Evolutionary conservation across 257 asterid genomes (phyloP), one percentile per base, ranked within the genome.

Genomic region (Eucommia ulmoides): DNA sequence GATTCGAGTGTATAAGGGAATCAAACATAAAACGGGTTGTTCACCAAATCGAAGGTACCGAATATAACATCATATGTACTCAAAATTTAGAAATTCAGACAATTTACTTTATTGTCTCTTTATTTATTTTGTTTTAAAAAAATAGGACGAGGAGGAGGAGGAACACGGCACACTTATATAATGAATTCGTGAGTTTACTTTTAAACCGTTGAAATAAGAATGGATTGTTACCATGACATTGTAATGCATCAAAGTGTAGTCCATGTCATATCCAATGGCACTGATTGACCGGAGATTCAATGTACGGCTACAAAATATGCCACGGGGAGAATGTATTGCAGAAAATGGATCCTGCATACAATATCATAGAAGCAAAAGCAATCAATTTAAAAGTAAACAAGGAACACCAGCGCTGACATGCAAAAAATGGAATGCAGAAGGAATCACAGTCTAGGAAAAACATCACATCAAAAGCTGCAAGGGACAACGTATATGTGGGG

Each of bases 181-280:
- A n/a, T n/a, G n/a, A n/a, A n/a, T n/a, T n/a, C n/a, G n/a, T n/a
- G n/a, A n/a, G n/a, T n/a, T n/a, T n/a, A n/a, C n/a, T n/a, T n/a
- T n/a, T n/a, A n/a, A n/a, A n/a, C n/a, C n/a, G n/a, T n/a, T n/a
- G n/a, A n/a, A n/a, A n/a, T n/a, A n/a, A n/a, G n/a, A n/a, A n/a
- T n/a, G 38, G 12, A 46, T 7, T 19, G 17, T 64, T 78, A 83
- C 94, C 94, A 51, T 67, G 19, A 84, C 94, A 65, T 81, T 84
- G 44, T 84, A 84, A 46, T 84, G 94, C 60, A 84, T 65, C 61
- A 84, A 71, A 15, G 94, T 84, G 72, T 84, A 84, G 68, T 84
- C 94, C 94, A 84, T 84, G 61, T 84, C 94, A 58, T 84, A 84
- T 55, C 94, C 94, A 56, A 84, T 84, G 45, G 67, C 94, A 64